phyloP scores from a whole-genome alignment of 2,329 filamentous ascomycete species.

The Rutstroemia sp. region DNA sequence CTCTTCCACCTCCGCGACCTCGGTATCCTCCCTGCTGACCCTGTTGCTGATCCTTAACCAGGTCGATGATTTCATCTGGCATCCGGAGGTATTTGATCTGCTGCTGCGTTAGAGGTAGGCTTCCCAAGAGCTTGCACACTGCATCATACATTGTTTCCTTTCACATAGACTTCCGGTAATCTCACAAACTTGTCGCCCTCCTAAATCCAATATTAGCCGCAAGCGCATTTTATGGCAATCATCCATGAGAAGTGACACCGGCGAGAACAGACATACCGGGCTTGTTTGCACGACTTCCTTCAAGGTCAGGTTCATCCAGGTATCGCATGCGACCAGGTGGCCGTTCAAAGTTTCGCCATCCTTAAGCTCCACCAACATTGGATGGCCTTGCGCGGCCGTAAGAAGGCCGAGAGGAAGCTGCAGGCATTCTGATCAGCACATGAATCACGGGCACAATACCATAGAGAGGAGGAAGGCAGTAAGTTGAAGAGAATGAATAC shows the following conservation, averaged over 20 bases:
- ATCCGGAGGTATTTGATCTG: slow-evolving; percentile 96
- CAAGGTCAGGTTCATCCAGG: slow-evolving; percentile 98
- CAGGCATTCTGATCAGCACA: background rate
- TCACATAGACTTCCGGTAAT: slow-evolving; percentile 89
- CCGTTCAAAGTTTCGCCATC: slow-evolving; percentile 97
- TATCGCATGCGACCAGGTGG: slow-evolving; percentile 93
- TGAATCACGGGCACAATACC: background rate
- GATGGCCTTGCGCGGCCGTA: slow-evolving; percentile 92
- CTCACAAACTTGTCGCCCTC: slow-evolving; percentile 92
- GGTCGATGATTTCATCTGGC: slow-evolving; percentile 91
- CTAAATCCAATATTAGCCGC: slow-evolving; percentile 32
- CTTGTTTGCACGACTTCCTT: slow-evolving; percentile 97
- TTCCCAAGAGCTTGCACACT: background rate
- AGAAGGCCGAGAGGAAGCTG: slow-evolving; percentile 73
- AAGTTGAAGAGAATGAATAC: background rate
- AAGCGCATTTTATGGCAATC: background rate
- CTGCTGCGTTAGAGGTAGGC: slow-evolving; percentile 5
- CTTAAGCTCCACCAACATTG: slow-evolving; percentile 96
- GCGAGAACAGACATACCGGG: slow-evolving; percentile 44
- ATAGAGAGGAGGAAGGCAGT: background rate
- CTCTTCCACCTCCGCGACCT: slow-evolving; percentile 56
- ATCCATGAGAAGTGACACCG: background rate
- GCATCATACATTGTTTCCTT: slow-evolving; percentile 79
- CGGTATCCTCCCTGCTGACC: slow-evolving; percentile 42
- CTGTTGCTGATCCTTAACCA: slow-evolving; percentile 80